Percentiles rank a stretch among this genome's conserved stretches.
These are phyloP conservation scores for Saposhnikovia divaricata DNA, from an alignment of 129 eudicot species.

Conservation along the genomic window DNA sequence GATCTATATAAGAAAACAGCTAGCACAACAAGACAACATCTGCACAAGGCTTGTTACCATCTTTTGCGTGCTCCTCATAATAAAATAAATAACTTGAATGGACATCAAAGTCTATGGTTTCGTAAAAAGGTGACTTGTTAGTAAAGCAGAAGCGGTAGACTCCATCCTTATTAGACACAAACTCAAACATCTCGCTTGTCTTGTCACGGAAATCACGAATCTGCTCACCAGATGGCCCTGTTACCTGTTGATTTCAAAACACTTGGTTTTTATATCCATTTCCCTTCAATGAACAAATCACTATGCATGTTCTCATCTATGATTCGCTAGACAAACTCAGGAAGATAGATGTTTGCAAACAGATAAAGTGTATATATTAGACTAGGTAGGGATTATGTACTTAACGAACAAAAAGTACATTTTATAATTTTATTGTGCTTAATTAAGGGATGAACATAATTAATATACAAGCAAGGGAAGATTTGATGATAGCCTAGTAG, in stretches of 20 bases:
- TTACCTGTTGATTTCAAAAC: slow-evolving; percentile 43
- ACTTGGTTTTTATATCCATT: slow-evolving; percentile 7
- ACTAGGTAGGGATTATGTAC: neutral
- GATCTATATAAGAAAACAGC: neutral
- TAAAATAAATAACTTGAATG: slow-evolving; percentile 50
- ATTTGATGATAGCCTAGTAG: neutral
- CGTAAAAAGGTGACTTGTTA: slow-evolving; percentile 83
- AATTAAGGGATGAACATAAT: neutral
- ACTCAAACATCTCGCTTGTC: slow-evolving; percentile 63
- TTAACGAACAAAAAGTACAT: neutral
- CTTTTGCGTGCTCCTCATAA: slow-evolving; percentile 87
- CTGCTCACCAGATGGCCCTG: slow-evolving; percentile 82
- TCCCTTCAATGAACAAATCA: neutral
- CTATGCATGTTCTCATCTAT: neutral
- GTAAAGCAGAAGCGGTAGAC: slow-evolving; percentile 72
- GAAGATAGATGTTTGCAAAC: neutral
- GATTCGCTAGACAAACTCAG: neutral
- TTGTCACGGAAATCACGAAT: slow-evolving; percentile 72
- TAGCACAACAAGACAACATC: neutral
- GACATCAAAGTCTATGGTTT: slow-evolving; percentile 78
- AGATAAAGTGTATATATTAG: neutral
- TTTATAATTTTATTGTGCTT: neutral
- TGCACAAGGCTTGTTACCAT: slow-evolving; percentile 24
- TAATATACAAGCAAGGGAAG: neutral
- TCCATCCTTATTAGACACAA: slow-evolving; percentile 67